Conservation (phyloP, 177 flowering plant species). For the Vitis hybrid region DNA sequence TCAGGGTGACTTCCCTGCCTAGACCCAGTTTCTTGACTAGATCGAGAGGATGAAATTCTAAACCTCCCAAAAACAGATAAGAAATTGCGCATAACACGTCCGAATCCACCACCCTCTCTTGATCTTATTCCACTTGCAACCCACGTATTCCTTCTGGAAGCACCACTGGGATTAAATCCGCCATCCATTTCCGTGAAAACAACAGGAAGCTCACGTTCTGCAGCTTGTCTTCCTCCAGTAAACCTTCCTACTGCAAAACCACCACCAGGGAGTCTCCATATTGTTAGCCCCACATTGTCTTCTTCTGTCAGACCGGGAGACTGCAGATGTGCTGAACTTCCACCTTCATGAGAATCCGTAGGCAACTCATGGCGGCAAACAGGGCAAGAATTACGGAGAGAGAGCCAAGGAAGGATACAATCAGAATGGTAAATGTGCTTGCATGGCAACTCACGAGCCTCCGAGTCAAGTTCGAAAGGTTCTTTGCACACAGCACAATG, state of each 20-base stretch:
- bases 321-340: constrained; percentile 5
- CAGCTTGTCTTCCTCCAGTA: constrained; percentile 48
- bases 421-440: constrained; percentile 35
- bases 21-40: constrained; percentile 17
- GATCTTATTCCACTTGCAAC: constrained; percentile 35
- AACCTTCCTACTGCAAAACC: constrained; percentile 72
- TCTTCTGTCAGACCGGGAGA: constrained; percentile 19
- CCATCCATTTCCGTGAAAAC: constrained; percentile 69
- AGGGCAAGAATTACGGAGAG: constrained; percentile 35
- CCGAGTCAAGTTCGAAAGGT: constrained; percentile 28
- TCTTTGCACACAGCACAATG: constrained; percentile 50
- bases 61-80: constrained; percentile 42
- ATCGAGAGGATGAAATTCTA: constrained; percentile 15
- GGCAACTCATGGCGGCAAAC: constrained; percentile 44
- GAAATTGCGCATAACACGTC: constrained; percentile 37
- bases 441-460: constrained; percentile 47
- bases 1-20: constrained; percentile 24
- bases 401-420: constrained; percentile 37
- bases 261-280: constrained; percentile 67
- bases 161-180: constrained; percentile 38
- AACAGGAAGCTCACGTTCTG: constrained; percentile 52
- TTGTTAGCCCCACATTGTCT: constrained; percentile 53
- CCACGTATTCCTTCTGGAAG: constrained; percentile 48
- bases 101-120: constrained; percentile 38
- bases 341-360: constrained; percentile 15